Conservation (phyloP, 164 flowering plant genomes). For the Warburgia ugandensis region DNA sequence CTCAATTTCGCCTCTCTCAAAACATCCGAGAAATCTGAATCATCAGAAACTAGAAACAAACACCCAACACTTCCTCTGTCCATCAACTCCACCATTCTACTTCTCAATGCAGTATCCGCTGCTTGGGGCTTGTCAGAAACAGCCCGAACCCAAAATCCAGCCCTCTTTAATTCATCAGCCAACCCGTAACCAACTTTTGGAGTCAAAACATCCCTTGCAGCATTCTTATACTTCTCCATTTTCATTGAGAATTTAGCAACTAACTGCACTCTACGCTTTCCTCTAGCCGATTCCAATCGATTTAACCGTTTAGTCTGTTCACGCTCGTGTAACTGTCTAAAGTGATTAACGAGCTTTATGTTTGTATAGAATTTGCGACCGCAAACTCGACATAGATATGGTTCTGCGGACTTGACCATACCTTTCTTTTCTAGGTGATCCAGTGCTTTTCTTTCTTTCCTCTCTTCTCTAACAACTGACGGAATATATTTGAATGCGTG, state of each 20-base stretch:
- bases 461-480: slow-evolving; percentile 36
- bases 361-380: slow-evolving; percentile 63
- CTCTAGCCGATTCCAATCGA: slow-evolving; percentile 62
- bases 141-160: slow-evolving; percentile 58
- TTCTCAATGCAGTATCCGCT: slow-evolving; percentile 59
- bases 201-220: slow-evolving; percentile 49
- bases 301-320: slow-evolving; percentile 67
- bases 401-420: slow-evolving; percentile 31
- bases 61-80: slow-evolving; percentile 45
- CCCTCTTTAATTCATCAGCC: slow-evolving; percentile 71
- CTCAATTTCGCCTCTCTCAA: slow-evolving; percentile 67
- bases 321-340: slow-evolving; percentile 66
- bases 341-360: slow-evolving; percentile 65
- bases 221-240: slow-evolving; percentile 74
- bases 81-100: slow-evolving; percentile 70
- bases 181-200: slow-evolving; percentile 70
- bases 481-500: slow-evolving; percentile 59
- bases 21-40: slow-evolving; percentile 62
- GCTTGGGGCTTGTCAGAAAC: slow-evolving; percentile 72
- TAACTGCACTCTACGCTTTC: slow-evolving; percentile 53
- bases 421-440: slow-evolving; percentile 51
- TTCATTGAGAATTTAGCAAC: slow-evolving; percentile 69
- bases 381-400: slow-evolving; percentile 61
- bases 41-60: slow-evolving; percentile 80
- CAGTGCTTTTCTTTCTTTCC: slow-evolving; percentile 44